A percentile compares a stretch with the other conserved stretches of the same genome.
These are phyloP conservation scores for Nicotiana rustica DNA, from an alignment of 305 asterid genomes.

Conservation along the genomic window DNA sequence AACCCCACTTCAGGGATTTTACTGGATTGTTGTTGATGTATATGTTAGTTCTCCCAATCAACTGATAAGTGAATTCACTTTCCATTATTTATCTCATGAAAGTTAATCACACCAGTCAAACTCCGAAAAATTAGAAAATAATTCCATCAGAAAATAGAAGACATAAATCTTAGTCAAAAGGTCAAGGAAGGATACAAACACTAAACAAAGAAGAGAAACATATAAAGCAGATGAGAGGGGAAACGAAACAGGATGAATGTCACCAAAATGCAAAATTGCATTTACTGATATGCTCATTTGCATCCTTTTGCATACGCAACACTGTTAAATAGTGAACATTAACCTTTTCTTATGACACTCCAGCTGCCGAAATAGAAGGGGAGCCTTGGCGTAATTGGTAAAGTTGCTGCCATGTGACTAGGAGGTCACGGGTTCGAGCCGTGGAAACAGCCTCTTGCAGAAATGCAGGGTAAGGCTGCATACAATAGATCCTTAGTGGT, in stretches of 20 bases:
- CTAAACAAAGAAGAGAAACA: background rate
- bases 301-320: constrained; percentile 10
- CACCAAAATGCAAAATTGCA: constrained; percentile 12
- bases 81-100: background rate
- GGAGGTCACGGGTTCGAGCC: no score
- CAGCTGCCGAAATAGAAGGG: background rate
- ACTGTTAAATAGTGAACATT: background rate
- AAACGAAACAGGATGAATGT: background rate
- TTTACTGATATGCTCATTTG: background rate
- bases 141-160: background rate
- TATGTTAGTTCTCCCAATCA: background rate
- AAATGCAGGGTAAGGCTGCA: no score
- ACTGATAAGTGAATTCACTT: background rate
- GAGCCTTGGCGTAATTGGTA: no score
- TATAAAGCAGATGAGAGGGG: constrained; percentile 14
- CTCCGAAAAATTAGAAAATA: background rate
- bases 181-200: constrained; percentile 58
- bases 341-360: constrained; percentile 3
- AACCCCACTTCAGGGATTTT: no score
- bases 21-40: no score
- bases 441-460: no score
- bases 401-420: no score
- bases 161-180: constrained; percentile 63
- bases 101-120: background rate
- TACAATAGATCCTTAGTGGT: no score